phyloP scores from a whole-genome alignment of 192 early-diverging fungal species.

The Umbelopsis vinacea region DNA sequence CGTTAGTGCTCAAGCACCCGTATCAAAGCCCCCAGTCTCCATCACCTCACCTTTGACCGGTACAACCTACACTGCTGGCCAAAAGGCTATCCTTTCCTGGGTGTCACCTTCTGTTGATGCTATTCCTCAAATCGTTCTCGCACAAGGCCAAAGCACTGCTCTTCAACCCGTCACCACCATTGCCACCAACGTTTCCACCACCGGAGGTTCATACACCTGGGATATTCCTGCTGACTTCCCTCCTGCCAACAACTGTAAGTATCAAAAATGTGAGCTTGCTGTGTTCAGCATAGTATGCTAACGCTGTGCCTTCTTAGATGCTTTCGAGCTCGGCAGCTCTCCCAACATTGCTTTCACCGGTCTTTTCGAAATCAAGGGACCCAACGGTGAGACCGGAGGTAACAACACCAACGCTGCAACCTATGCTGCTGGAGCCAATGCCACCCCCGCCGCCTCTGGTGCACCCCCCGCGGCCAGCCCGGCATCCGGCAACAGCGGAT shows the following conservation, averaged over 20 bases:
- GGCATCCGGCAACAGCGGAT: not conserved
- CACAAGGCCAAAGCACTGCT: slow-evolving; percentile 31
- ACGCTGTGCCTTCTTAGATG: slow-evolving; percentile 1
- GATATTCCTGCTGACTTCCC: slow-evolving; percentile 36
- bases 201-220: slow-evolving; percentile 33
- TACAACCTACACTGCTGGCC: slow-evolving; percentile 33
- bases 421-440: slow-evolving; percentile 6
- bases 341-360: slow-evolving; percentile 42
- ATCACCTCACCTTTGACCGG: slow-evolving; percentile 37
- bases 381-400: slow-evolving; percentile 21
- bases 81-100: slow-evolving; percentile 31
- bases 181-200: slow-evolving; percentile 31
- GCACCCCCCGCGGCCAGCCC: slow-evolving; percentile 12
- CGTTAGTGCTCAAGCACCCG: slow-evolving; percentile 30
- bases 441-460: slow-evolving; percentile 20
- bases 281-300: too few relatives aligned
- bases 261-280: too few relatives aligned
- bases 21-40: slow-evolving; percentile 15
- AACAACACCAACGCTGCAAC: slow-evolving; percentile 8
- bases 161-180: slow-evolving; percentile 32
- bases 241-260: slow-evolving; percentile 39
- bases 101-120: slow-evolving; percentile 28
- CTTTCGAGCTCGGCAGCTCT: slow-evolving; percentile 36
- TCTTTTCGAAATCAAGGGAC: slow-evolving; percentile 33
- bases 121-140: slow-evolving; percentile 33